Percentiles rank a stretch among this genome's conserved stretches.
Evolutionary conservation across 1,139 yeast species (phyloP).

Genomic region (Saccharomycopsis phalli): DNA sequence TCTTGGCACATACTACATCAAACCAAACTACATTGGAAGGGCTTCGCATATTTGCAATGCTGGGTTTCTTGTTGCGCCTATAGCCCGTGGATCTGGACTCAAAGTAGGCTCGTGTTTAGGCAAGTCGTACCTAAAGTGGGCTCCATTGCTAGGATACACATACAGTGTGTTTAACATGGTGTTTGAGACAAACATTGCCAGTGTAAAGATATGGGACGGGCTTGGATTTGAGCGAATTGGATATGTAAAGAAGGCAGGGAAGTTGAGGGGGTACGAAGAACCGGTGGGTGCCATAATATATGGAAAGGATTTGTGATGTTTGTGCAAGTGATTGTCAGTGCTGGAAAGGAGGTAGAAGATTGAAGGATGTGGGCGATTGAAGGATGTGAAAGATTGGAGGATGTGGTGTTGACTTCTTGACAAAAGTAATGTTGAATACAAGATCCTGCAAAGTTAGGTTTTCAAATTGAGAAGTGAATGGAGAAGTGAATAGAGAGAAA

Average conservation of each 20-base stretch:
- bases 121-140: conserved; percentile 48
- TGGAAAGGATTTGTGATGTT: conserved; percentile 42
- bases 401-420: too few species aligned
- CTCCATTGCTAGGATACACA: conserved; percentile 62
- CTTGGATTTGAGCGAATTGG: conserved; percentile 73
- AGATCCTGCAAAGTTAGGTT: too few species aligned
- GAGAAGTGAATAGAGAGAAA: too few species aligned
- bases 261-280: conserved; percentile 49
- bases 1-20: conserved; percentile 64
- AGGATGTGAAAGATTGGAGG: too few species aligned
- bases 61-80: conserved; percentile 57
- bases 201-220: conserved; percentile 62
- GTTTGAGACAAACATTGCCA: conserved; percentile 62
- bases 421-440: too few species aligned
- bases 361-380: too few species aligned
- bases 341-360: too few species aligned
- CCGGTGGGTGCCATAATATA: conserved; percentile 60
- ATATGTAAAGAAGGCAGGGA: conserved; percentile 54
- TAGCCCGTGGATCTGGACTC: conserved; percentile 44
- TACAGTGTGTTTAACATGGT: conserved; percentile 81
- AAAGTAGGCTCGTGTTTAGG: conserved; percentile 57
- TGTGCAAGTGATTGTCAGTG: too few species aligned
- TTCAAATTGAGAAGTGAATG: too few species aligned
- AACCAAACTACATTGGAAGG: conserved; percentile 71
- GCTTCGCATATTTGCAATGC: conserved; percentile 76